These are phyloP conservation scores for Colletotrichum lindemuthianum DNA, from an alignment of 2,329 filamentous ascomycete species.

Conservation along the genomic window DNA sequence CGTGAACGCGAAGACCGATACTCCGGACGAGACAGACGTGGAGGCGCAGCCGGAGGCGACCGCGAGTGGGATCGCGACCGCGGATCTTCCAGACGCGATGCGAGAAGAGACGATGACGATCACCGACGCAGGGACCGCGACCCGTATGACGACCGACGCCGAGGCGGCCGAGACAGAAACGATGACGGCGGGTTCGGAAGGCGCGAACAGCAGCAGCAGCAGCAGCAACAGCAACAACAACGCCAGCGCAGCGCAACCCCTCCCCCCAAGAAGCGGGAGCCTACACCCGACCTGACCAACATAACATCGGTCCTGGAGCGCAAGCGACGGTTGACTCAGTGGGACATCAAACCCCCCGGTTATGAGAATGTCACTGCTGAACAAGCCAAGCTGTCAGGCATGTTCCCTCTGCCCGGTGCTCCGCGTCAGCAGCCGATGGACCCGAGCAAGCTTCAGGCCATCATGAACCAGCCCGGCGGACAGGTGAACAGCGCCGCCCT, in stretches of 20 bases:
- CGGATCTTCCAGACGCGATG: conserved; percentile 67
- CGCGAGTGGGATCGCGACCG: conserved; percentile 82
- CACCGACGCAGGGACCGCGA: conserved; percentile 66
- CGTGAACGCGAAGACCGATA: conserved; percentile 95
- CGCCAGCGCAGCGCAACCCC: conserved; percentile 80
- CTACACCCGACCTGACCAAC: conserved; percentile 93
- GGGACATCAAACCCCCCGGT: conserved; percentile 98
- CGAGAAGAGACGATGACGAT: conserved; percentile 75
- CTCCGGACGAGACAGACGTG: conserved; percentile 72
- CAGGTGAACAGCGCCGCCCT: conserved; percentile 79
- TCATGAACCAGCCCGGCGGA: conserved; percentile 89
- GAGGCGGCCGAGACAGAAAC: conserved; percentile 59
- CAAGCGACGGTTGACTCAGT: conserved; percentile 94
- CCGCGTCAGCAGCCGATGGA: conserved; percentile 96
- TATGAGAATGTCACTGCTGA: conserved; percentile 99
- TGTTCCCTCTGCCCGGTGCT: conserved; percentile 97
- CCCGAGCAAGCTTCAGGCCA: conserved; percentile 90
- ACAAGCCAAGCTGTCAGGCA: conserved; percentile 97
- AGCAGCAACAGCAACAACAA: no score
- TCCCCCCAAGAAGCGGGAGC: conserved; percentile 89
- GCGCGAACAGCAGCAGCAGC: conserved; percentile 47
- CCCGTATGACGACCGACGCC: conserved; percentile 59
- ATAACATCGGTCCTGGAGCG: conserved; percentile 84
- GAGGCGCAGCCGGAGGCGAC: conserved; percentile 55
- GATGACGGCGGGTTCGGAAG: conserved; percentile 49